A percentile compares a stretch with the other conserved stretches of the same genome.
phyloP scores from a whole-genome alignment of 495 filamentous ascomycete species.

The Sabuloglossum arenarium region DNA sequence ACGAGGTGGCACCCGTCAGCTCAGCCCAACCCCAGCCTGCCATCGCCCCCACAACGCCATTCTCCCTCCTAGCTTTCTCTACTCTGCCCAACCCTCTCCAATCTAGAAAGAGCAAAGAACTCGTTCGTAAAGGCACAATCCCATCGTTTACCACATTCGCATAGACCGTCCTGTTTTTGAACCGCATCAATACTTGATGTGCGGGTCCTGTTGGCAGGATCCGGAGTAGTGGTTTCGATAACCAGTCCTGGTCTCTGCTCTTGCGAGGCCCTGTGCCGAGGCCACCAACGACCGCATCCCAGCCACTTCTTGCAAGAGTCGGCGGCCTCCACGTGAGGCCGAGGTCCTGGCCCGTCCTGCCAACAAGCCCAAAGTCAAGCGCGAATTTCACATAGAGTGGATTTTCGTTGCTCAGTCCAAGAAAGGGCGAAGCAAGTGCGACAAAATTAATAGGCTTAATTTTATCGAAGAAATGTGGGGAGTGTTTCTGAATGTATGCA shows the following conservation, averaged over 20 bases:
- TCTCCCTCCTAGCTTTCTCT: conserved; percentile 84
- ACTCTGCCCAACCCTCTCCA: conserved; percentile 88
- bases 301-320: conserved; percentile 61
- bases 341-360: conserved; percentile 83
- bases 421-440: conserved; percentile 69
- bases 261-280: conserved; percentile 39
- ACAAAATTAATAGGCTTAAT: conserved; percentile 90
- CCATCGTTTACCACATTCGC: conserved; percentile 98
- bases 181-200: conserved; percentile 66
- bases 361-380: conserved; percentile 85
- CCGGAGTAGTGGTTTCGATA: conserved; percentile 72
- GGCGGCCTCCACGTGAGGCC: conserved; percentile 87
- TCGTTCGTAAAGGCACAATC: conserved; percentile 85
- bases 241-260: conserved; percentile 44
- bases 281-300: conserved; percentile 67
- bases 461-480: conserved; percentile 68
- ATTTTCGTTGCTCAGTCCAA: conserved; percentile 93
- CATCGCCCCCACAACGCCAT: conserved; percentile 75
- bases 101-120: conserved; percentile 89
- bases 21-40: conserved; percentile 92
- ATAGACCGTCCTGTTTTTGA: conserved; percentile 81
- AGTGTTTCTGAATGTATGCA: conserved; percentile 93
- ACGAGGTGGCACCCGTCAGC: conserved; percentile 58
- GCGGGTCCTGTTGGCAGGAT: conserved; percentile 88
- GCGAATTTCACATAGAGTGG: conserved; percentile 94